These are phyloP conservation scores for Kuraishia ogatae DNA, from an alignment of 805 yeast species.

Conservation along the genomic window DNA sequence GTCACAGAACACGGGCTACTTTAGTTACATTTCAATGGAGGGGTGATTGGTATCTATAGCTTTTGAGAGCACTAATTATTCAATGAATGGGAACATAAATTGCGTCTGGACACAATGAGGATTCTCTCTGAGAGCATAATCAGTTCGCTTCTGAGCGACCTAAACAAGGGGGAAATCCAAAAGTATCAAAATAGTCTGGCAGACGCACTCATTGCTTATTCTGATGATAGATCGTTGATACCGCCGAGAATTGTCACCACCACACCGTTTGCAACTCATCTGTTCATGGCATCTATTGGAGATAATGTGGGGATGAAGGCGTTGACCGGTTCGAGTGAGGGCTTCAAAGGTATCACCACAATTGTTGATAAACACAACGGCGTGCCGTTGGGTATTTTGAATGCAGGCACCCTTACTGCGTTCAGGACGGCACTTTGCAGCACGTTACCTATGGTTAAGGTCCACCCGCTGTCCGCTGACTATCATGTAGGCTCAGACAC, in stretches of 20 bases:
- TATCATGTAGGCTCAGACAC: constrained; percentile 13
- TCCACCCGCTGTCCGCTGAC: constrained; percentile 15
- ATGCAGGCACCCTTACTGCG: constrained; percentile 53
- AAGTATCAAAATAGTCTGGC: constrained; percentile 28
- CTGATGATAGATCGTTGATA: constrained; percentile 32
- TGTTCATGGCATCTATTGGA: constrained; percentile 62
- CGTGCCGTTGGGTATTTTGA: constrained; percentile 39
- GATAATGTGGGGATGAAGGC: constrained; percentile 52
- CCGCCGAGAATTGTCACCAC: constrained; percentile 46
- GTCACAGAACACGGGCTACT: too few species aligned
- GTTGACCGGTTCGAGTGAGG: constrained; percentile 46
- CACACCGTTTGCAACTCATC: constrained; percentile 35
- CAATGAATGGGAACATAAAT: too few species aligned
- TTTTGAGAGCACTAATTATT: too few species aligned
- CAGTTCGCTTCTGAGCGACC: constrained; percentile 16
- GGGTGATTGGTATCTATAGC: too few species aligned
- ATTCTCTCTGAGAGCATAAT: constrained; percentile 24
- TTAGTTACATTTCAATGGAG: too few species aligned
- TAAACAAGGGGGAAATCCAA: constrained; percentile 19
- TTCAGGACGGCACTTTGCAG: constrained; percentile 59
- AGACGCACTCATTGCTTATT: constrained; percentile 30
- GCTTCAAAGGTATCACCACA: constrained; percentile 50
- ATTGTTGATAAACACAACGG: constrained; percentile 45
- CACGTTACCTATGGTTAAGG: constrained; percentile 34
- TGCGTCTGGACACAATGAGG: constrained; percentile 17